Base-by-base conservation (phyloP, 208 protist species). In the Wallacemonas sp. region DNA sequence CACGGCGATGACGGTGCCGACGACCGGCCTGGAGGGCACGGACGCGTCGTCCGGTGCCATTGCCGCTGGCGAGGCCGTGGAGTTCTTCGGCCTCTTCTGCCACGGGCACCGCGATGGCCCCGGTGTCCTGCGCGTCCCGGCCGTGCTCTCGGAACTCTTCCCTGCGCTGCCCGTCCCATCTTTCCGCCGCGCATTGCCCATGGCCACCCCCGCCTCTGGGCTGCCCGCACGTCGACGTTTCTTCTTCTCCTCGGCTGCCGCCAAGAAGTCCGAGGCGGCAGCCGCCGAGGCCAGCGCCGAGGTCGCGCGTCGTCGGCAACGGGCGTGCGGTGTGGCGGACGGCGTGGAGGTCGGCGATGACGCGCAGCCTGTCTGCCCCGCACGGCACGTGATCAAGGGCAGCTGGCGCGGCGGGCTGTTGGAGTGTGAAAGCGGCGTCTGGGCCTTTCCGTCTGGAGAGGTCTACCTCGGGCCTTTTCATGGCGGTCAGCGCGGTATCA, bases 1-100 rank as follows among this genome's bases (percentile, higher is more conserved):
- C n/a, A n/a, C n/a, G n/a, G n/a, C n/a, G n/a, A n/a, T n/a, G n/a
- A n/a, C n/a, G n/a, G n/a, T n/a, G n/a, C n/a, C n/a, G n/a, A n/a
- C n/a, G n/a, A n/a, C n/a, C n/a, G n/a, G n/a, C n/a, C n/a, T 18
- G 39, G 31, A 11, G 29, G 54, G 11, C 18, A 18, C 7, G 8
- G 31, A 25, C 16, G 54, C 54, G 18, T 5, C 54, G 4, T 0
- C 22, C 26, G 23, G n/a, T 11, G 42, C 25, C 0, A 36, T 52
- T 46, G 38, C 31, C 20, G 23, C 22, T 12, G 49, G 67, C 77
- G 55, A 74, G n/a, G 52, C 50, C 31, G 59, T 93, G 23, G 81
- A 94, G 45, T 85, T 88, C 57, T 85, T 92, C 65, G 91, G 91
- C 22, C 57, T 93, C n/a, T 96, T 96, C 65, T 74, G 61, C 38